Evolutionary conservation across 768 basidiomycete genomes (phyloP), one percentile per base, ranked within the genome.

Genomic region (Collybia mongolica): DNA sequence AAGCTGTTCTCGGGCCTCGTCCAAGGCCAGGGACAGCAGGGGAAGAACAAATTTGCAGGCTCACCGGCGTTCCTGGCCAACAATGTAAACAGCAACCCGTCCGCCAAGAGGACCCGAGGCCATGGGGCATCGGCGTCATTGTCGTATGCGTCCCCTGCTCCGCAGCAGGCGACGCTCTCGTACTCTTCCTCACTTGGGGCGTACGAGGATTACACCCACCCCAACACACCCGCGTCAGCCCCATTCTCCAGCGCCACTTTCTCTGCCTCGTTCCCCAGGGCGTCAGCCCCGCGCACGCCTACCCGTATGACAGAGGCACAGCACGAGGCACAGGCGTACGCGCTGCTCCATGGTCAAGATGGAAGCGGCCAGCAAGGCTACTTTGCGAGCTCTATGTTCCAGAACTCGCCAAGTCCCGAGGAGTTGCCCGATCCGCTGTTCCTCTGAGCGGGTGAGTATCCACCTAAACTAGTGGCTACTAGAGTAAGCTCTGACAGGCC

Each of bases 371-470:
- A 49, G 14, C 64, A 61, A 7, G 77, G 77, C 6, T 88, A 81
- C 62, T 91, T 88, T 66, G 88, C 89, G 57, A 90, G 87, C 60
- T 90, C 88, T 26, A 73, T 77, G 60, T 91, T 90, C 81, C 89
- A 90, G 76, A 91, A 90, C 73, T 89, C 87, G 51, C 89, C 89
- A 14, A 89, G 84, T 60, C 89, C 89, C 46, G 89, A 90, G 53
- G 88, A 88, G 62, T 70, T 91, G 42, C 89, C 89, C 40, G 79
- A 82, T 53, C 87, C 86, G 48, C 71, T 76, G 55, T 83, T 86
- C 62, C 69, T 72, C 45, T 76, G 65, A 76, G 65, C 28, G 45
- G 42, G 52, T 44, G 49, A 15, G 39, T 26, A 35, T 12, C 6
- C 28, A 18, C 36, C 3, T 7, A 15, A n/a, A 24, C 28, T 22